phyloP scores from a whole-genome alignment of 805 yeast species.

The Candida montana region DNA sequence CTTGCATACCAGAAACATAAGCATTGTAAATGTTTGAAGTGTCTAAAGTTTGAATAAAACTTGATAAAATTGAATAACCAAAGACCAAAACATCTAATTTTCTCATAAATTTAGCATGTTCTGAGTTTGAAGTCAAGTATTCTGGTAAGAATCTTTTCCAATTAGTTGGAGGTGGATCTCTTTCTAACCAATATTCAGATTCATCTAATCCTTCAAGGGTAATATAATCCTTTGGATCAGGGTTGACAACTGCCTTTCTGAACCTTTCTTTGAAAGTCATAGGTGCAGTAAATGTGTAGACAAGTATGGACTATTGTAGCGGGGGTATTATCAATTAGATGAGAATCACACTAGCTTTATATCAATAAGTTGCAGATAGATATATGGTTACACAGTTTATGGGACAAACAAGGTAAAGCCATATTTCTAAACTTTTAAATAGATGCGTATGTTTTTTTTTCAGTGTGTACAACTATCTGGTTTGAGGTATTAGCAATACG shows the following conservation, averaged over 20 bases:
- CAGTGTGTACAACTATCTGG: no score
- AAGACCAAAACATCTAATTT: constrained; percentile 50
- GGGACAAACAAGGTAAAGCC: no score
- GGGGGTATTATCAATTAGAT: no score
- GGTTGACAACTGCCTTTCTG: not conserved
- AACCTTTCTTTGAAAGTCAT: not conserved
- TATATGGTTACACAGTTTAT: no score
- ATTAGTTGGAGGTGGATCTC: constrained; percentile 8
- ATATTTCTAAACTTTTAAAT: no score
- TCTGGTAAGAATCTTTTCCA: constrained; percentile 12
- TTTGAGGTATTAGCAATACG: no score
- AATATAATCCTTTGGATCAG: not conserved
- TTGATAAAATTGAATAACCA: constrained; percentile 50
- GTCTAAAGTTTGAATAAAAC: constrained; percentile 63
- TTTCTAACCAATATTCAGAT: constrained; percentile 1
- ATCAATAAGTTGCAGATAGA: no score
- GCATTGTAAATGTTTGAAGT: constrained; percentile 57
- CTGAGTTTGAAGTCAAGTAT: constrained; percentile 23
- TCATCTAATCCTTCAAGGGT: not conserved
- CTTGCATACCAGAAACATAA: constrained; percentile 59
- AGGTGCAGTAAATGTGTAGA: no score
- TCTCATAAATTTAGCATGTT: constrained; percentile 35
- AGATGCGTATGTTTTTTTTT: no score
- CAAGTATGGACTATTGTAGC: no score
- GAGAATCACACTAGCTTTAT: no score